Evolutionary conservation across 257 asterid genomes (phyloP), one percentile per base, ranked within the genome.

Genomic region (Jaltomata sinuosa): DNA sequence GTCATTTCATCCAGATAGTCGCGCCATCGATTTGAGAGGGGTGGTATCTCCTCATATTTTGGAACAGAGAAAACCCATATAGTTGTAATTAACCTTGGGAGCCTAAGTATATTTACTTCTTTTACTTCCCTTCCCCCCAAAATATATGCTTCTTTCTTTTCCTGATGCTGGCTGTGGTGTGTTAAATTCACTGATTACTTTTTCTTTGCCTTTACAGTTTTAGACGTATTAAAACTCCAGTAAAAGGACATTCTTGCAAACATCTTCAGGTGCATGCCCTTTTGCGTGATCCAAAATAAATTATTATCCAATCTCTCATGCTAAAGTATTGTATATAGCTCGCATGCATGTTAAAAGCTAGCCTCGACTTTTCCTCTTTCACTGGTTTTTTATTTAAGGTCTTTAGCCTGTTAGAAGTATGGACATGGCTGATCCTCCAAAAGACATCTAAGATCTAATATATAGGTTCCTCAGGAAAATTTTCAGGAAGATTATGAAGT

Each of bases 201-300:
- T 79, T 54, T 84, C 59, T 76, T 71, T 57, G 32, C 76, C 85
- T 79, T 83, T 84, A 85, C 98, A 97, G 99, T 92, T 90, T 91
- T 84, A 93, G 3, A 89, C 97, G 93, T 38, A 92, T 97, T 74
- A 91, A 79, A 86, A 91, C 91, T 87, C 98, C 99, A 42, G 98
- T 92, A 72, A 97, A 97, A 90, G 99, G 99, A 83, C 91, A 71
- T 74, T 87, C 92, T 55, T 97, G 99, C 96, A 95, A 93, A 72
- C 98, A 97, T 90, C 91, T 91, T 79, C 98, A 96, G 97, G 99
- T 96, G 90, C 90, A 47, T 85, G 78, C 88, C 62, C 45, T 36
- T 59, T 61, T 6, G 74, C 7, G 49, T 74, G 59, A 34, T 55
- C 38, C 57, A 68, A 69, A 68, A 15, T 81, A 34, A 79, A 14